phyloP scores from a whole-genome alignment of 805 yeast genomes.

The Priceomyces melissophilus region DNA sequence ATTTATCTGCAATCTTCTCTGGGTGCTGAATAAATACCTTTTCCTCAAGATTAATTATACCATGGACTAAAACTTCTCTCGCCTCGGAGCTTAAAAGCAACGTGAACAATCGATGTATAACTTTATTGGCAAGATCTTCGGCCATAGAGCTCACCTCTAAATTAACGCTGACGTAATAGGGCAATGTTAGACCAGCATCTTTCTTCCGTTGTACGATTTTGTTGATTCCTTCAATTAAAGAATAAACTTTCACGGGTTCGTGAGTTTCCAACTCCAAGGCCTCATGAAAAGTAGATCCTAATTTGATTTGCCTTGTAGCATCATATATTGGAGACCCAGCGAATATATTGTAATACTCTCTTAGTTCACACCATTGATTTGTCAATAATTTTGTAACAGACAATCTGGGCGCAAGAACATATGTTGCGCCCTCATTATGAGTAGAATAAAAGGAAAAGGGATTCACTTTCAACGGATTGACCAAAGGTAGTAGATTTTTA shows the following conservation, averaged over 20 bases:
- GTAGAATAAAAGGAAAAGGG: slow-evolving; percentile 27
- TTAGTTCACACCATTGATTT: slow-evolving; percentile 66
- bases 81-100: slow-evolving; percentile 50
- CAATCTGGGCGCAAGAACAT: slow-evolving; percentile 32
- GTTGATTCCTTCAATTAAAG: slow-evolving; percentile 8
- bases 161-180: not conserved
- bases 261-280: slow-evolving; percentile 48
- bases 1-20: not conserved
- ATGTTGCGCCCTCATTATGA: slow-evolving; percentile 21
- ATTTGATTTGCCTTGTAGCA: slow-evolving; percentile 37
- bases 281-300: slow-evolving; percentile 49
- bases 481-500: slow-evolving; percentile 10
- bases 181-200: slow-evolving; percentile 1
- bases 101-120: slow-evolving; percentile 35
- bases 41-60: slow-evolving; percentile 36
- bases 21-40: slow-evolving; percentile 11
- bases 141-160: slow-evolving; percentile 17
- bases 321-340: slow-evolving; percentile 30
- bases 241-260: slow-evolving; percentile 22
- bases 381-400: slow-evolving; percentile 62
- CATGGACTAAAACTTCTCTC: slow-evolving; percentile 60
- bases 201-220: slow-evolving; percentile 6
- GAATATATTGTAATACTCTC: slow-evolving; percentile 50
- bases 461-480: slow-evolving; percentile 10
- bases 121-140: slow-evolving; percentile 38